phyloP scores from a whole-genome alignment of 345 rosid genomes.

The Litchi chinensis region DNA sequence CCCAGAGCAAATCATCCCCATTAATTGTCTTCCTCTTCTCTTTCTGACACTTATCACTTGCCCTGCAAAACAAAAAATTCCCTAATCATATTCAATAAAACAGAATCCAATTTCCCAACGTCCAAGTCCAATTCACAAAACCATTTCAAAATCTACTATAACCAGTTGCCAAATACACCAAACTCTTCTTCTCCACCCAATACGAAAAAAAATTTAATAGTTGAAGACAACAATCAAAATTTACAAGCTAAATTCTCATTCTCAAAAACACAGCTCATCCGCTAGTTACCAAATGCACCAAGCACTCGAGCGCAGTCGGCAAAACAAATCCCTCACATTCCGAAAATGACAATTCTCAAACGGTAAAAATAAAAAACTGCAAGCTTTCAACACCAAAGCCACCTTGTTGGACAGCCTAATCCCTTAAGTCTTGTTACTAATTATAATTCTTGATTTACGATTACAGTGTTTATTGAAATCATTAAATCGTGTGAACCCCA shows the following conservation, averaged over 20 bases:
- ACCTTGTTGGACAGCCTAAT: neutral
- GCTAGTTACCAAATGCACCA: neutral
- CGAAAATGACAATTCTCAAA: neutral
- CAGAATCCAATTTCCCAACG: neutral
- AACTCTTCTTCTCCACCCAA: neutral
- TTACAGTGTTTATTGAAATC: too few relatives aligned
- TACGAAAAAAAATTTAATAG: neutral
- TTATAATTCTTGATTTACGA: too few relatives aligned
- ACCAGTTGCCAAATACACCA: slow-evolving; percentile 11
- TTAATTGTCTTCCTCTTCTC: slow-evolving; percentile 80
- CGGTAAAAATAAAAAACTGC: neutral
- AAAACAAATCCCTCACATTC: slow-evolving; percentile 4
- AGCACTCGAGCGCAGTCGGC: neutral
- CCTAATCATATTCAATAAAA: slow-evolving; percentile 12
- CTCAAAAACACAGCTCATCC: neutral
- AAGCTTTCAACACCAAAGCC: neutral
- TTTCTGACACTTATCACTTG: slow-evolving; percentile 70
- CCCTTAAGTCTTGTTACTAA: neutral
- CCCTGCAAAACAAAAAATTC: slow-evolving; percentile 39
- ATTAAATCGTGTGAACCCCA: too few relatives aligned
- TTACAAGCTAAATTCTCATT: neutral
- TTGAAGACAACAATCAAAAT: slow-evolving; percentile 4
- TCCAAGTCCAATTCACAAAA: neutral
- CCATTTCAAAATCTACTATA: neutral
- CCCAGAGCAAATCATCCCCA: slow-evolving; percentile 84